Evolutionary conservation across 2,329 filamentous ascomycete genomes (phyloP).

Genomic region (Fusarium sp.): DNA sequence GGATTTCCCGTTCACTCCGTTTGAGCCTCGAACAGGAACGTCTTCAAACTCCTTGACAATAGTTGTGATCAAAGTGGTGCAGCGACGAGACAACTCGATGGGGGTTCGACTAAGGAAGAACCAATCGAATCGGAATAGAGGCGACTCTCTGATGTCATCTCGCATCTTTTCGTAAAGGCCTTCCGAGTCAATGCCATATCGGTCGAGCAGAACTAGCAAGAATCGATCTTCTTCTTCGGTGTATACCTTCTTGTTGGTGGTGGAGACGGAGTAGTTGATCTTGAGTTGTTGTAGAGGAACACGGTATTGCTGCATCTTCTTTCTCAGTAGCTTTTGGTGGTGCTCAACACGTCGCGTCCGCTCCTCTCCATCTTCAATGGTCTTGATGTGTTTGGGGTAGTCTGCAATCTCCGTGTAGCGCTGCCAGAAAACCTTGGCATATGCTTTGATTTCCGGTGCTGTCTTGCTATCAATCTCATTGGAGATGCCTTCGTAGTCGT

Average conservation of each 20-base stretch:
- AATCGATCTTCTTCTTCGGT: constrained; percentile 98
- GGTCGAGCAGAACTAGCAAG: constrained; percentile 91
- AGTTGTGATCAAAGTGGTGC: constrained; percentile 92
- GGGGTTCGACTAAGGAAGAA: constrained; percentile 97
- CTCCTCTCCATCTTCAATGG: constrained; percentile 94
- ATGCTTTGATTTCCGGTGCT: constrained; percentile 85
- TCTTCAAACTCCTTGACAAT: constrained; percentile 96
- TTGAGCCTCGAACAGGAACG: constrained; percentile 64
- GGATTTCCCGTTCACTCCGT: constrained; percentile 73
- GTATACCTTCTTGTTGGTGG: constrained; percentile 99
- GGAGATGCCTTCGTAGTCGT: constrained; percentile 86
- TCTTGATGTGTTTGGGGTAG: constrained; percentile 87
- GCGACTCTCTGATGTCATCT: constrained; percentile 95
- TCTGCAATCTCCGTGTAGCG: constrained; percentile 91
- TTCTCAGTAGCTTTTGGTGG: constrained; percentile 90
- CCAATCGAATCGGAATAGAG: constrained; percentile 98
- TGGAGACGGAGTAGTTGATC: constrained; percentile 98
- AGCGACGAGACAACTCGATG: constrained; percentile 90
- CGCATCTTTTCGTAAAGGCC: constrained; percentile 92
- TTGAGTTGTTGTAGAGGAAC: constrained; percentile 97
- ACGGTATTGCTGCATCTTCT: constrained; percentile 97
- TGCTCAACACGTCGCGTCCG: constrained; percentile 89
- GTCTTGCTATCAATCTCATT: constrained; percentile 93
- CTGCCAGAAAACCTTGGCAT: constrained; percentile 97
- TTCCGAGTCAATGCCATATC: constrained; percentile 91